Evolutionary conservation across 805 yeast genomes (phyloP).

Genomic region (Blastobotrys muscicola): DNA sequence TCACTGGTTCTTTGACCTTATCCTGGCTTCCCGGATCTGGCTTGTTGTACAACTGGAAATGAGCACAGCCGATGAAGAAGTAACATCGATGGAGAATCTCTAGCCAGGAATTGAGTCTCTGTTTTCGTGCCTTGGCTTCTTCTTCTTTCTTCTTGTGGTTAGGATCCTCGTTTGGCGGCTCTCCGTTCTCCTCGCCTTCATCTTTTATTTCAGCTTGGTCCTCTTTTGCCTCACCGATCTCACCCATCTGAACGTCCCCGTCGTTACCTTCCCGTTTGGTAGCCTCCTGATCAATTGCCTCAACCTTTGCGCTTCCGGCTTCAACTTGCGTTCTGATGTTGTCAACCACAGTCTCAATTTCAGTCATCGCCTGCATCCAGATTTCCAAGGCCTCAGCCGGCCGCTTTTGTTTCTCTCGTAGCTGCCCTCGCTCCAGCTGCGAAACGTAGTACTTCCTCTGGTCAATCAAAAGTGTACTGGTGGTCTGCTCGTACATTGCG

Average conservation of each 20-base stretch:
- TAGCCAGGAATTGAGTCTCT: slow-evolving; percentile 35
- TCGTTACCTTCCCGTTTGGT: neutral
- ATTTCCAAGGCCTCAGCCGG: slow-evolving; percentile 43
- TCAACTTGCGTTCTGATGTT: slow-evolving; percentile 10
- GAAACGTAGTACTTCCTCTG: slow-evolving; percentile 41
- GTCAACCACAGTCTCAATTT: slow-evolving; percentile 22
- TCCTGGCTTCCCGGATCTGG: slow-evolving; percentile 15
- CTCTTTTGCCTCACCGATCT: slow-evolving; percentile 17
- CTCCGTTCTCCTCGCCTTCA: slow-evolving; percentile 12
- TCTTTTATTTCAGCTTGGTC: slow-evolving; percentile 1
- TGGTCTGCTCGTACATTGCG: slow-evolving; percentile 51
- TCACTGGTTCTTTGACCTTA: slow-evolving; percentile 2
- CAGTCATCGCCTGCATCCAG: slow-evolving; percentile 35
- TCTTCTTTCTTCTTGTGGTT: slow-evolving; percentile 8
- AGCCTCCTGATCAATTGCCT: too few relatives aligned
- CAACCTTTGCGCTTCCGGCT: slow-evolving; percentile 3
- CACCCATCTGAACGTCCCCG: slow-evolving; percentile 12
- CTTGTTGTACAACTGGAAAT: slow-evolving; percentile 42
- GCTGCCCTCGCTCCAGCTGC: slow-evolving; percentile 55
- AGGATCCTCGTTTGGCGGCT: slow-evolving; percentile 12
- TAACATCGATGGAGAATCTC: slow-evolving; percentile 66
- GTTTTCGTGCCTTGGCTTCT: slow-evolving; percentile 2
- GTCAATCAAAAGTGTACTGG: slow-evolving; percentile 36
- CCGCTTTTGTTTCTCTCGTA: slow-evolving; percentile 46
- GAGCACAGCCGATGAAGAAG: slow-evolving; percentile 68